phyloP scores from a whole-genome alignment of 805 yeast species.

The Metschnikowia reukaufii region DNA sequence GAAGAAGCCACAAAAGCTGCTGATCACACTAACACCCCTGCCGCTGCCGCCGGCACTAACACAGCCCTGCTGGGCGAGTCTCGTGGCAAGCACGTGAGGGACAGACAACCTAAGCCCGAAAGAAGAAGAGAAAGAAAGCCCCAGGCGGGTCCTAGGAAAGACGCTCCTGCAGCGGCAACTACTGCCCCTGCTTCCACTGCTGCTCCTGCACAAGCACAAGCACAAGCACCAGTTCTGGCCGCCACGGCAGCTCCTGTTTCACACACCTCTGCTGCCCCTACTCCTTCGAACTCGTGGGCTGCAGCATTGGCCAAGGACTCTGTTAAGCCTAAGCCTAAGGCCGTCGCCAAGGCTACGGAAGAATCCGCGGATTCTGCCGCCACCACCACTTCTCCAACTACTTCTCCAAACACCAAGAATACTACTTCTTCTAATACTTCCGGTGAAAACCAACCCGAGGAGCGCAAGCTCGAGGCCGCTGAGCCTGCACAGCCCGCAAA shows the following conservation, averaged over 20 bases:
- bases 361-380: constrained; percentile 9
- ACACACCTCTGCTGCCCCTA: constrained; percentile 21
- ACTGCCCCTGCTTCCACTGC: constrained; percentile 21
- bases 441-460: no score
- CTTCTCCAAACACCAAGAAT: no score
- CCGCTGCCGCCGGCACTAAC: background rate
- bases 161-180: constrained; percentile 18
- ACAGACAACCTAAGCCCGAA: constrained; percentile 16
- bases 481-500: constrained; percentile 5
- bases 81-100: constrained; percentile 13
- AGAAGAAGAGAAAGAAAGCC: constrained; percentile 18
- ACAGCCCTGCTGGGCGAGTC: constrained; percentile 7
- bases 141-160: constrained; percentile 14
- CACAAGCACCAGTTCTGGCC: no score
- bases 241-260: no score
- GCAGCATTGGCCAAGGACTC: constrained; percentile 42
- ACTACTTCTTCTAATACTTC: no score
- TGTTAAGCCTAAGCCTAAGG: constrained; percentile 32
- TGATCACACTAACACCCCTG: constrained; percentile 5
- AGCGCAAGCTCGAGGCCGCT: constrained; percentile 3
- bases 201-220: no score
- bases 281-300: constrained; percentile 41
- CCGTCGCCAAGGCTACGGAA: constrained; percentile 18
- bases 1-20: constrained; percentile 22
- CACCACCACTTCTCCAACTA: no score